Base-by-base conservation (phyloP, 352 stramenopile species). In the Globisporangium nagaii region DNA sequence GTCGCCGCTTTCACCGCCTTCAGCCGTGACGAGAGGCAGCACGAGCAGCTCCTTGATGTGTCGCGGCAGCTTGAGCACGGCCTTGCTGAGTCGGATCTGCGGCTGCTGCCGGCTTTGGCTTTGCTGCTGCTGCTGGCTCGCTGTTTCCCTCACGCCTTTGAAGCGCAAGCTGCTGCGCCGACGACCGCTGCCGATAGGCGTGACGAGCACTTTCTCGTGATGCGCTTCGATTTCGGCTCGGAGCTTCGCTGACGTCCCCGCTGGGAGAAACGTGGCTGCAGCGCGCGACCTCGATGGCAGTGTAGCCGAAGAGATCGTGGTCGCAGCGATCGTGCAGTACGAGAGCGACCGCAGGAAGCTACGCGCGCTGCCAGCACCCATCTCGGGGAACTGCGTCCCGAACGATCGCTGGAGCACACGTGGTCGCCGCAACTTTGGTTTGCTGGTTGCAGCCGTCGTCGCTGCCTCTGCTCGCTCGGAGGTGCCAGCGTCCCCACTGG, bases 271-370 rank as follows among this genome's bases (percentile, higher is more conserved):
- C 20, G 54, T 15, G 15, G 56, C n/a, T n/a, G n/a, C 15, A 22
- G 8, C n/a, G 13, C n/a, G 17, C 6, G 19, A 28, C 10, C 8
- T 49, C 7, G 57, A 41, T 2, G 25, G n/a, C 30, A 27, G 10
- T 4, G 13, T 22, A 0, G 42, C 10, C 1, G 52, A 3, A 40
- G 37, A 50, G 9, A 70, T 50, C 7, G 35, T 52, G 3, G 48
- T 71, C 4, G 66, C 65, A 17, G 56, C 71, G 31, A 75, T 68
- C 6, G 68, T 80, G 49, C 65, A 77, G 53, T 78, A 77, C 41
- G 71, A 56, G 2, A 78, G 52, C n/a, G 68, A 68, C 3, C 60
- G 48, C 12, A 78, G 22, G n/a, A 75, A 78, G 13, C 45, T 57
- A 2, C 40, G 42, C 11, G 54, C 25, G n/a, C 36, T 37, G 0